Percentiles rank a stretch among this genome's conserved stretches.
phyloP scores from a whole-genome alignment of 2,329 filamentous ascomycete genomes.

The Neurospora crassa region DNA sequence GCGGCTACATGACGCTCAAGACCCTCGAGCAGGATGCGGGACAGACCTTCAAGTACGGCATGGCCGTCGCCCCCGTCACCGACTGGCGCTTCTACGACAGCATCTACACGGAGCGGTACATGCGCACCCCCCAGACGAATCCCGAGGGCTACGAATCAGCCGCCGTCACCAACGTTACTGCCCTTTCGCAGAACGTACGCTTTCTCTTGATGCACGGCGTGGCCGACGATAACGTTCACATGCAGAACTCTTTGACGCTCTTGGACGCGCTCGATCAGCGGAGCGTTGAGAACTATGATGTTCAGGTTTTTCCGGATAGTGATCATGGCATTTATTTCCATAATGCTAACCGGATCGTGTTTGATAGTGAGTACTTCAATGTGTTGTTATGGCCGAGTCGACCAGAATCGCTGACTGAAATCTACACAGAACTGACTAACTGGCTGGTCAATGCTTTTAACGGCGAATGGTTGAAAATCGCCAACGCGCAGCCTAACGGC shows the following conservation, averaged over 20 bases:
- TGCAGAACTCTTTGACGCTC: slow-evolving; percentile 84
- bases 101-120: slow-evolving; percentile 93
- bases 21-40: slow-evolving; percentile 87
- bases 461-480: slow-evolving; percentile 72
- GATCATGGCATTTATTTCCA: slow-evolving; percentile 95
- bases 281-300: slow-evolving; percentile 84
- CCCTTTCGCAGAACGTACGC: slow-evolving; percentile 66
- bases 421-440: slow-evolving; percentile 57
- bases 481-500: slow-evolving; percentile 36
- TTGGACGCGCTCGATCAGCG: slow-evolving; percentile 78
- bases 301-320: slow-evolving; percentile 93
- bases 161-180: slow-evolving; percentile 63
- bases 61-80: slow-evolving; percentile 97
- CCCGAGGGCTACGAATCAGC: slow-evolving; percentile 64
- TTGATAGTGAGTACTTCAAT: slow-evolving; percentile 62
- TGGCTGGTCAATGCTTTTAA: slow-evolving; percentile 98
- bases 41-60: slow-evolving; percentile 86
- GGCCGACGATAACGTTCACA: slow-evolving; percentile 95
- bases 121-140: slow-evolving; percentile 88
- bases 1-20: slow-evolving; percentile 91
- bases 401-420: slow-evolving; percentile 2
- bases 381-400: background rate
- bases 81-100: slow-evolving; percentile 96
- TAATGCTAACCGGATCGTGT: slow-evolving; percentile 83
- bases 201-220: slow-evolving; percentile 95